Evolutionary conservation across 2,329 filamentous ascomycete species (phyloP).

Genomic region (Fusarium goolgardi): DNA sequence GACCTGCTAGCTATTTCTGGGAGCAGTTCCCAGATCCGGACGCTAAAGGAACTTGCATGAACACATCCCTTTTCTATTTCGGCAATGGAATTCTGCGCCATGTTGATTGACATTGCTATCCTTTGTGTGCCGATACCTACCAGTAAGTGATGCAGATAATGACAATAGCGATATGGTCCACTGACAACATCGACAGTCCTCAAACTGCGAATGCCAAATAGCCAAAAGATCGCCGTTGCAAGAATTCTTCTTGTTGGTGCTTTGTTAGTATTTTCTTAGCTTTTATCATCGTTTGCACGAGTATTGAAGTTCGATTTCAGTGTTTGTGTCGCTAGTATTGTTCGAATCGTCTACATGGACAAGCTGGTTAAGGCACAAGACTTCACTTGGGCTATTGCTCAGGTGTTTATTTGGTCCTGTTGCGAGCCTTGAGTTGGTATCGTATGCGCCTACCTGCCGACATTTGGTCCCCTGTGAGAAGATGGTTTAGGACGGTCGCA

Average conservation of each 20-base stretch:
- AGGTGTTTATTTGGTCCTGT: conserved; percentile 8
- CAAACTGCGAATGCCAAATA: conserved; percentile 1
- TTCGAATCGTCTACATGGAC: conserved; percentile 11
- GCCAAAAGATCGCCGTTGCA: background rate
- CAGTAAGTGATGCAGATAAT: background rate
- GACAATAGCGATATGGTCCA: rapidly evolving
- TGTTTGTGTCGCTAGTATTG: conserved; percentile 5
- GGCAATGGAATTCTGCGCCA: conserved; percentile 11
- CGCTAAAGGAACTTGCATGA: background rate
- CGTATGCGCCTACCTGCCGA: background rate
- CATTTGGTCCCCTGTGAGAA: conserved; percentile 4
- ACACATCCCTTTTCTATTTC: conserved; percentile 5
- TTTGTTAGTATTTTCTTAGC: background rate
- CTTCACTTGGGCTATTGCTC: conserved; percentile 9
- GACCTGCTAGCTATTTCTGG: conserved; percentile 13
- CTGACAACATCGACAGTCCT: background rate
- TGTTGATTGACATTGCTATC: conserved; percentile 9
- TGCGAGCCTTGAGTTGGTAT: conserved; percentile 1
- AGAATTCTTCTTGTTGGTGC: conserved; percentile 6
- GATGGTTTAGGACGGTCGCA: background rate
- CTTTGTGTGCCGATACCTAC: conserved; percentile 3
- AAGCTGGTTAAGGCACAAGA: background rate
- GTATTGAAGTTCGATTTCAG: background rate
- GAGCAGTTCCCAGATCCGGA: conserved; percentile 7
- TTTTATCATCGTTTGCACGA: rapidly evolving